Evolutionary conservation across 148 eudicot genomes (phyloP).

Genomic region (Vaccinium macrocarpon): DNA sequence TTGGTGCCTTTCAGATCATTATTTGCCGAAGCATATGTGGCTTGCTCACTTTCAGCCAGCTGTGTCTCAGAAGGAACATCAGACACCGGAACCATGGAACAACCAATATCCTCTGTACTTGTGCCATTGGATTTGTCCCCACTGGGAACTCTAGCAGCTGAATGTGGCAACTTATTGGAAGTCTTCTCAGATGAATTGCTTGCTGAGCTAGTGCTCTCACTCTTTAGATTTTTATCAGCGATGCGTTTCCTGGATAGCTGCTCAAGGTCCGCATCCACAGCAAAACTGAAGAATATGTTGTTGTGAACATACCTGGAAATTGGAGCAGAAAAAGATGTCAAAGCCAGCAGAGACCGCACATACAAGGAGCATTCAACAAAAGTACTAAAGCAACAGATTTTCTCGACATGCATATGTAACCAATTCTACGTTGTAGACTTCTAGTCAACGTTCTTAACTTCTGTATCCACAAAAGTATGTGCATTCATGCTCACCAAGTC

Average conservation of each 20-base stretch:
- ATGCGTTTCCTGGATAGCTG: constrained; percentile 55
- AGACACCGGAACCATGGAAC: constrained; percentile 34
- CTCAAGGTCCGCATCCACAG: constrained; percentile 94
- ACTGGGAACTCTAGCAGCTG: constrained; percentile 31
- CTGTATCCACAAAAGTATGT: background rate
- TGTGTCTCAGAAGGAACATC: constrained; percentile 61
- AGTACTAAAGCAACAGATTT: background rate
- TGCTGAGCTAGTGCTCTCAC: constrained; percentile 23
- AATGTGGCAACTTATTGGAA: constrained; percentile 27
- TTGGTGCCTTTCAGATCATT: constrained; percentile 97
- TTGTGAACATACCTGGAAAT: constrained; percentile 94
- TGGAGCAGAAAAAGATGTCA: constrained; percentile 17
- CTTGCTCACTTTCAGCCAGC: constrained; percentile 95
- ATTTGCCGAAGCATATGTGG: constrained; percentile 98
- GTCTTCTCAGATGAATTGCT: constrained; percentile 32
- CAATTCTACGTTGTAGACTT: background rate
- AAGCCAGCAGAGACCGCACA: background rate
- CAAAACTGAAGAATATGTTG: constrained; percentile 99
- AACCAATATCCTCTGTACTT: constrained; percentile 34
- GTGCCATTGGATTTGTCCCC: constrained; percentile 38
- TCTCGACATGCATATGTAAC: background rate
- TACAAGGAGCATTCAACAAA: constrained; percentile 5
- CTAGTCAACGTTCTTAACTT: background rate
- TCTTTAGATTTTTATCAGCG: constrained; percentile 35
- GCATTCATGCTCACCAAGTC: constrained; percentile 3